Conservation (phyloP, 2,329 filamentous ascomycete species). For the Claviceps fusiformis region DNA sequence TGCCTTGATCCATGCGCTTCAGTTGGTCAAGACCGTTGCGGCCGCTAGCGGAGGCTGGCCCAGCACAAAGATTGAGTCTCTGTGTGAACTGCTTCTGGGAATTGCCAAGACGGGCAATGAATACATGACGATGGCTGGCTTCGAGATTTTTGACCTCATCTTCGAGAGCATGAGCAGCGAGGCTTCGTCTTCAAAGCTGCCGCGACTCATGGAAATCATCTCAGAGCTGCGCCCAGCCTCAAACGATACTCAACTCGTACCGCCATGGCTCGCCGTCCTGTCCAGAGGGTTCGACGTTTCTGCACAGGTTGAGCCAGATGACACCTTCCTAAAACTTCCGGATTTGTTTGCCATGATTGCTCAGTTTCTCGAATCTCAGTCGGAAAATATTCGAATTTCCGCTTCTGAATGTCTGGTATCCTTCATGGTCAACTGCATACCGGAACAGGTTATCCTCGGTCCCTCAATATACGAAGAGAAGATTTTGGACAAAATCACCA, state of each 20-base stretch:
- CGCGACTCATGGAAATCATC: conserved; percentile 79
- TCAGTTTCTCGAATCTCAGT: conserved; percentile 70
- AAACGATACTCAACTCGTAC: conserved; percentile 87
- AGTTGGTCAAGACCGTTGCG: conserved; percentile 83
- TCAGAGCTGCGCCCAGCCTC: conserved; percentile 80
- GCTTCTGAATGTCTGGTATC: conserved; percentile 91
- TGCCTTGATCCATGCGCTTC: conserved; percentile 76
- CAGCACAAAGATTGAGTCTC: conserved; percentile 81
- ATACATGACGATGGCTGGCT: conserved; percentile 89
- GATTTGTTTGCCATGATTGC: conserved; percentile 71
- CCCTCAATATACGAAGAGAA: conserved; percentile 91
- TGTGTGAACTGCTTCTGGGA: conserved; percentile 78
- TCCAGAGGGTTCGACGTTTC: conserved; percentile 91
- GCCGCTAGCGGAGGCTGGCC: conserved; percentile 87
- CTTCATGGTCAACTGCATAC: conserved; percentile 82
- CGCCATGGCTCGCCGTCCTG: conserved; percentile 91
- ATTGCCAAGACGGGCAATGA: conserved; percentile 88
- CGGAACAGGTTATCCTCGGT: conserved; percentile 67
- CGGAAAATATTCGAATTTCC: conserved; percentile 86
- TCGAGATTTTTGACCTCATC: conserved; percentile 95
- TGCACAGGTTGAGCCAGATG: conserved; percentile 73
- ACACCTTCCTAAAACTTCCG: conserved; percentile 83
- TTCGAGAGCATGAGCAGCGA: conserved; percentile 86
- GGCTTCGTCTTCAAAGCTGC: conserved; percentile 76
- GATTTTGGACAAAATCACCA: conserved; percentile 66